Base-by-base conservation (phyloP, 257 asterid genomes). In the Thymus quinquecostatus region DNA sequence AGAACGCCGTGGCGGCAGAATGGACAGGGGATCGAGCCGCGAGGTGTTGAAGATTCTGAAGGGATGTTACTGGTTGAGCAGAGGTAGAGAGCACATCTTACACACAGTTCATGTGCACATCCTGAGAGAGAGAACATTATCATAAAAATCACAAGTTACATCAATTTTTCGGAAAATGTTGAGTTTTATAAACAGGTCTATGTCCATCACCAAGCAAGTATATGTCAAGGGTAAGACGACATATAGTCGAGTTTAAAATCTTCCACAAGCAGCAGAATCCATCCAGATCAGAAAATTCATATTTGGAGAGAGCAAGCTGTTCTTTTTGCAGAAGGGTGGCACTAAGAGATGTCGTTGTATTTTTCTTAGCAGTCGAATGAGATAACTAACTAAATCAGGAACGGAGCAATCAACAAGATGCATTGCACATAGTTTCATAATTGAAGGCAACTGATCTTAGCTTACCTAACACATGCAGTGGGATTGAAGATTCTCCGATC, bases 21-120 rank as follows among this genome's bases (percentile, higher is more conserved):
- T 48, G 98, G 98, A 55, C 98, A 92, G 7, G 97, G 99, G 54
- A 94, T 81, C 81, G 96, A 87, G 51, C 99, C 99, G 2, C 92
- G 85, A 3, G 91, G 90, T 2, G 82, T 83, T 56, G 81, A 77
- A 72, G 88, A 76, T 73, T 86, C 97, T 0, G 93, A 83, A 41
- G 88, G 88, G 49, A 79, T 71, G 88, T 83, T 91, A 82, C 96
- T 89, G 50, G 97, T 90, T 38, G 99, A 91, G 89, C 99, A 94
- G 66, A 91, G 92, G 82, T 89, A 91, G 66, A 94, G 89, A 55
- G 99, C 97, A 41, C 99, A 94, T 80, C 90, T 89, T 55, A 89
- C 96, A 60, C 99, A 94, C 48, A 94, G 88, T 77, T 85, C 92
- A 56, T 94, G 99, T 10, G 83, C 80, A 62, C 99, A 94, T 36